These are phyloP conservation scores for Paramecium tetraurelia DNA, from an alignment of 73 alveolate genomes.

Conservation along the genomic window DNA sequence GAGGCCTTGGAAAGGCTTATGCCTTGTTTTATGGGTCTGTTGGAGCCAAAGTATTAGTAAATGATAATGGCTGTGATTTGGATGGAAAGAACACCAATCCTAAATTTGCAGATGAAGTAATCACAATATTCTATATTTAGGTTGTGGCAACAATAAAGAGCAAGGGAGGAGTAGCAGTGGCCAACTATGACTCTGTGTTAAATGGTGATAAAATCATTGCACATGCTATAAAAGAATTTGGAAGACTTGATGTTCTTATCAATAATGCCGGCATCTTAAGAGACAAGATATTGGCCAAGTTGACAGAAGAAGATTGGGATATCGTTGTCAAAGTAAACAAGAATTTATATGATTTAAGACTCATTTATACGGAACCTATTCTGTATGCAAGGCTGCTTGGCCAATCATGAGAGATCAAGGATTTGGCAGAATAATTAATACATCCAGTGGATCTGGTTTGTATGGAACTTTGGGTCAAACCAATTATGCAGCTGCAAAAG, in stretches of 20 bases:
- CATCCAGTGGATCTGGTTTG: constrained; percentile 88
- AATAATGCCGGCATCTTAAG: constrained; percentile 96
- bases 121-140: not conserved
- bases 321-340: constrained; percentile 63
- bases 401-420: constrained; percentile 79
- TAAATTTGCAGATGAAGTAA: constrained; percentile 13
- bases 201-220: constrained; percentile 93
- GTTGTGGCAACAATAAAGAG: constrained; percentile 89
- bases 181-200: constrained; percentile 90
- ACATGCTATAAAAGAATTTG: constrained; percentile 85
- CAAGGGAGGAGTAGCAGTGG: constrained; percentile 89
- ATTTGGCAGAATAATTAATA: constrained; percentile 92
- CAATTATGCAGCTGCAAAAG: constrained; percentile 90
- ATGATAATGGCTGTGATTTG: constrained; percentile 81
- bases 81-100: constrained; percentile 58
- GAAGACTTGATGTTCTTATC: constrained; percentile 84
- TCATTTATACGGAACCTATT: constrained; percentile 78
- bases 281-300: constrained; percentile 85
- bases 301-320: constrained; percentile 92
- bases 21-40: constrained; percentile 75
- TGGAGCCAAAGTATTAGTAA: constrained; percentile 92
- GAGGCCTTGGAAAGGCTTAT: constrained; percentile 88
- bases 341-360: not conserved
- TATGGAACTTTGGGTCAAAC: constrained; percentile 93
- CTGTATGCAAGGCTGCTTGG: constrained; percentile 79